Evolutionary conservation across 306 rosid species (phyloP).

Genomic region (Prosopis cineraria): DNA sequence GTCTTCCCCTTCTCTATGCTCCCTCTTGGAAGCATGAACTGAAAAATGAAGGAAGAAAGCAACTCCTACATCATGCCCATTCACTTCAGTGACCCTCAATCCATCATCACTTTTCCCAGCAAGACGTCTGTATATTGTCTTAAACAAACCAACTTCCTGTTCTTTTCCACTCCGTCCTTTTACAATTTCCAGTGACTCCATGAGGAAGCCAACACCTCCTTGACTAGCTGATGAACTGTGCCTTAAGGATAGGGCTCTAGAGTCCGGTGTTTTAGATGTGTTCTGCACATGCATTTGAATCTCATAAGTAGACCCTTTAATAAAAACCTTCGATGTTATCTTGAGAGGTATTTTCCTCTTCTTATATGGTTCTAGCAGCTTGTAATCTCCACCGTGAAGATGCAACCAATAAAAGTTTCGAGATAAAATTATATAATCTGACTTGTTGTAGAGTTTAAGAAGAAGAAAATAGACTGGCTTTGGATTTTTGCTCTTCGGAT

Average conservation of each 20-base stretch:
- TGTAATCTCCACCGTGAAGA: conserved; percentile 83
- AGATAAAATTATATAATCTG: conserved; percentile 64
- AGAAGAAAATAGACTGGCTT: conserved; percentile 89
- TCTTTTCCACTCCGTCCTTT: conserved; percentile 37
- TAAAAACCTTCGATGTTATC: conserved; percentile 57
- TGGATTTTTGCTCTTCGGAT: conserved; percentile 73
- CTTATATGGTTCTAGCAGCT: conserved; percentile 71
- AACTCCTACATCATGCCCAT: conserved; percentile 69
- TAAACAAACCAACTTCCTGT: conserved; percentile 45
- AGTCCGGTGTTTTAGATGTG: conserved; percentile 52
- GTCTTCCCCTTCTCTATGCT: conserved; percentile 66
- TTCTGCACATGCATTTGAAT: conserved; percentile 72
- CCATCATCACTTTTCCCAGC: conserved; percentile 44
- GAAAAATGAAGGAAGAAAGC: conserved; percentile 90
- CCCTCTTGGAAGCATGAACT: conserved; percentile 59
- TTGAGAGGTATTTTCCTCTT: conserved; percentile 71
- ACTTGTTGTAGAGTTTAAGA: conserved; percentile 73
- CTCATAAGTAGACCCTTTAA: conserved; percentile 61
- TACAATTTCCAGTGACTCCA: conserved; percentile 31
- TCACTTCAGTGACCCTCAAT: conserved; percentile 49
- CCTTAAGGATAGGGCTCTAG: conserved; percentile 39
- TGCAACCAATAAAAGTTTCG: conserved; percentile 94
- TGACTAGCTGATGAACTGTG: conserved; percentile 42
- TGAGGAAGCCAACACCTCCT: conserved; percentile 41
- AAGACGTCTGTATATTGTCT: conserved; percentile 51